Conservation (phyloP, 1,284 basidiomycete genomes). For the Pyrrhoderma noxium region DNA sequence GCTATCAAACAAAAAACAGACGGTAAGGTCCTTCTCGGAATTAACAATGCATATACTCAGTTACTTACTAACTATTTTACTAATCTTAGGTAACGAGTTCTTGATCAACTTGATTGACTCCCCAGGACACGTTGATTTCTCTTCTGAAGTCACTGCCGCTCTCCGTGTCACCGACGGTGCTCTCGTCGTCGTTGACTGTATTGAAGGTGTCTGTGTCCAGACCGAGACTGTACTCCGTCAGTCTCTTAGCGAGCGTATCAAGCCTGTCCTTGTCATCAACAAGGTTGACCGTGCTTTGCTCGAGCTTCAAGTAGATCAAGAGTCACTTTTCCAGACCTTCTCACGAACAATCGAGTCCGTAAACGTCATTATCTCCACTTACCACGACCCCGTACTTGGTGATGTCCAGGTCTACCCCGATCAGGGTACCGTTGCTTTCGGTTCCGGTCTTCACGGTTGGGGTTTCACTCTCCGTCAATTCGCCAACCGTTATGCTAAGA, state of each 20-base stretch:
- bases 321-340: slow-evolving; percentile 98
- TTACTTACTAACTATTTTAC: slow-evolving; percentile 9
- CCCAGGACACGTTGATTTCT: slow-evolving; percentile 99
- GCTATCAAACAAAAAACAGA: slow-evolving; percentile 92
- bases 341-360: slow-evolving; percentile 95
- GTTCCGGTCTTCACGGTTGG: slow-evolving; percentile 99
- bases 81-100: slow-evolving; percentile 78
- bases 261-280: slow-evolving; percentile 99
- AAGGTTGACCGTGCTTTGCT: slow-evolving; percentile 99
- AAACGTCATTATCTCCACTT: slow-evolving; percentile 98
- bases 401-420: slow-evolving; percentile 99
- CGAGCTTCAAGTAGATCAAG: slow-evolving; percentile 96
- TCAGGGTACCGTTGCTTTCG: slow-evolving; percentile 97
- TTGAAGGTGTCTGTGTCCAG: slow-evolving; percentile 99
- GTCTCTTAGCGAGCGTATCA: slow-evolving; percentile 97
- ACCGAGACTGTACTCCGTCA: slow-evolving; percentile 99
- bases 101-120: slow-evolving; percentile 99
- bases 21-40: slow-evolving; percentile 38
- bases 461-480: slow-evolving; percentile 99
- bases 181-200: slow-evolving; percentile 98
- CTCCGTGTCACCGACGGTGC: slow-evolving; percentile 99
- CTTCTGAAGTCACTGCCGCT: slow-evolving; percentile 98
- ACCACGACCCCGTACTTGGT: slow-evolving; percentile 91
- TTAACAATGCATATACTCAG: not conserved
- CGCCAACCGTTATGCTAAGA: slow-evolving; percentile 92